These are phyloP conservation scores for Eimeria brunetti DNA, from an alignment of 169 alveolate species.

Conservation along the genomic window DNA sequence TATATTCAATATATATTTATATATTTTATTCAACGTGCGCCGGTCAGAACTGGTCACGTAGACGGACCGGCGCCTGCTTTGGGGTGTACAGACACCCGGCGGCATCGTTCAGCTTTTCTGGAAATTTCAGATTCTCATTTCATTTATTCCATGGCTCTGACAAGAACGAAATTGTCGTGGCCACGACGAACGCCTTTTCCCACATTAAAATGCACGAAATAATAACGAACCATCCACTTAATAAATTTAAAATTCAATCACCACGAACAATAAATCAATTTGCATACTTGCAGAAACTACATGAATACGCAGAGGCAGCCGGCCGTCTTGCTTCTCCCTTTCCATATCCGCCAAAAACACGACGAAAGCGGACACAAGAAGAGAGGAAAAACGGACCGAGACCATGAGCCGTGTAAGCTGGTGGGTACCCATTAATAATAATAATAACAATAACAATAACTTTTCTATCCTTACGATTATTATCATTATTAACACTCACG, in stretches of 20 bases:
- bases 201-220: not conserved
- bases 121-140: not conserved
- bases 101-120: not conserved
- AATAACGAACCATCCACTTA: no score
- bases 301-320: not conserved
- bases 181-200: no score
- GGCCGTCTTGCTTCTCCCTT: no score
- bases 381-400: not conserved
- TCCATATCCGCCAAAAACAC: not conserved
- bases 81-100: slow-evolving; percentile 33
- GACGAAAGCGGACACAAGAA: no score
- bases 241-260: not conserved
- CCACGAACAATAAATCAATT: not conserved
- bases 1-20: no score
- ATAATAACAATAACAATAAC: no score
- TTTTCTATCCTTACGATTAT: no score
- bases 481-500: no score
- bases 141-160: no score
- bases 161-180: no score
- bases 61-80: not conserved
- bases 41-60: not conserved
- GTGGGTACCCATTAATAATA: no score
- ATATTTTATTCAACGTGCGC: no score
- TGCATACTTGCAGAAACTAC: not conserved
- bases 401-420: slow-evolving; percentile 10